These are phyloP conservation scores for Porcisia hertigi DNA, from an alignment of 208 protist genomes.

Conservation along the genomic window DNA sequence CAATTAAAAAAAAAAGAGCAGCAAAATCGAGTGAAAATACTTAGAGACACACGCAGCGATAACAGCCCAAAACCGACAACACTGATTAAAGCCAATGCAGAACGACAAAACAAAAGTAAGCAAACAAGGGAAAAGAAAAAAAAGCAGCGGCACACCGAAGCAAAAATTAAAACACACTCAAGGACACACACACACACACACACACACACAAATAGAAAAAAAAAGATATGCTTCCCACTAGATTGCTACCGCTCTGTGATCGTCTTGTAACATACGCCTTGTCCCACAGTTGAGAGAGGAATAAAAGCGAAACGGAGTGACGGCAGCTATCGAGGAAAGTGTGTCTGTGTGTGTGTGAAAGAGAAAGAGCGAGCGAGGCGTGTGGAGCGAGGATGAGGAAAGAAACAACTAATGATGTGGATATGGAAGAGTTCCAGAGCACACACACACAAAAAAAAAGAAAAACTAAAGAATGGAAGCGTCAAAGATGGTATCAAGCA, in stretches of 20 bases:
- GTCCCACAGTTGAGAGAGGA: not conserved
- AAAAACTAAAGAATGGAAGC: not conserved
- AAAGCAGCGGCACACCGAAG: not conserved
- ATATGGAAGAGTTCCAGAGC: not conserved
- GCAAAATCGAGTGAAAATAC: not conserved
- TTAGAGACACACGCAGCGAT: not conserved
- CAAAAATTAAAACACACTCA: too few relatives aligned
- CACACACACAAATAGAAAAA: too few relatives aligned
- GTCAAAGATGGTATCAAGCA: not conserved
- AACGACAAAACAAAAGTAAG: not conserved
- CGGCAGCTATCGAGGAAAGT: not conserved
- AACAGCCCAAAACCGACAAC: not conserved
- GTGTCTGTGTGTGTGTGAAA: not conserved
- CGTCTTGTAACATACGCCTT: not conserved
- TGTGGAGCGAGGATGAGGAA: too few relatives aligned
- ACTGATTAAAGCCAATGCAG: not conserved
- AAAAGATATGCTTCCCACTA: not conserved
- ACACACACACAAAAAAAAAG: not conserved
- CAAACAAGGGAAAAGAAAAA: not conserved
- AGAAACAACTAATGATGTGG: too few relatives aligned
- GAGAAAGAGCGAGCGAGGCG: not conserved
- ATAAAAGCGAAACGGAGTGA: not conserved
- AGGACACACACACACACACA: not conserved
- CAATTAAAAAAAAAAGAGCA: not conserved
- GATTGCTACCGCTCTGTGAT: not conserved